Base-by-base conservation (phyloP, 108 stramenopile genomes). In the Pseudonitzschia delicatissima region DNA sequence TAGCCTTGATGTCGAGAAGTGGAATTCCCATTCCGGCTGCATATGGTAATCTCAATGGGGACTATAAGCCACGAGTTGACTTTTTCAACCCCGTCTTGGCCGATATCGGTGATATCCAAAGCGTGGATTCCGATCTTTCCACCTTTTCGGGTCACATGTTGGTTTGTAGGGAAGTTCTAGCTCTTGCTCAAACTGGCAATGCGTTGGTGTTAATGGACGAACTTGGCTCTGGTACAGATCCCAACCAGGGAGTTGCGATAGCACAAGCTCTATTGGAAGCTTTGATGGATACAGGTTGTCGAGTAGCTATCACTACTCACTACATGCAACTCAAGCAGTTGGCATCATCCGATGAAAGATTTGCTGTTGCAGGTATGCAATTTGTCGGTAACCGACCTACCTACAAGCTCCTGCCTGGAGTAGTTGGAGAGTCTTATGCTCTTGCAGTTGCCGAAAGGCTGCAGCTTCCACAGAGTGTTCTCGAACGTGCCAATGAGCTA, bases 141-240 rank as follows among this genome's bases (percentile, higher is more conserved):
- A 98, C 97, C 23, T 98, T 96, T 63, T 87, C 88, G 8, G 95
- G 94, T 11, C 97, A 98, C 75, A 82, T 97, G 81, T 71, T 93
- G 17, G 93, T 97, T 1, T 90, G 90, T 42, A 64, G 80, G 8
- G 88, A 89, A 57, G 88, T 92, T n/a, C 64, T 95, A 13, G 63
- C 71, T 6, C 39, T 61, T 21, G 82, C 76, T 4, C 77, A 83
- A 47, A 68, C 86, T 4, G 75, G 75, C 25, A 55, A 55, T 29
- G 85, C 91, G 3, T 59, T 98, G 35, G 92, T 98, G 8, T 71
- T 98, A 9, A 91, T 96, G 92, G 97, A 98, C 73, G 97, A 98
- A 72, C 70, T 95, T 51, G 97, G 97, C 45, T 77, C 76, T 63
- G 97, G 97, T 1, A 98, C 97, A 0, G 96, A 97, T 75, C 96